Evolutionary conservation across 2,329 filamentous ascomycete species (phyloP).

Genomic region (Alternaria triticimaculans): DNA sequence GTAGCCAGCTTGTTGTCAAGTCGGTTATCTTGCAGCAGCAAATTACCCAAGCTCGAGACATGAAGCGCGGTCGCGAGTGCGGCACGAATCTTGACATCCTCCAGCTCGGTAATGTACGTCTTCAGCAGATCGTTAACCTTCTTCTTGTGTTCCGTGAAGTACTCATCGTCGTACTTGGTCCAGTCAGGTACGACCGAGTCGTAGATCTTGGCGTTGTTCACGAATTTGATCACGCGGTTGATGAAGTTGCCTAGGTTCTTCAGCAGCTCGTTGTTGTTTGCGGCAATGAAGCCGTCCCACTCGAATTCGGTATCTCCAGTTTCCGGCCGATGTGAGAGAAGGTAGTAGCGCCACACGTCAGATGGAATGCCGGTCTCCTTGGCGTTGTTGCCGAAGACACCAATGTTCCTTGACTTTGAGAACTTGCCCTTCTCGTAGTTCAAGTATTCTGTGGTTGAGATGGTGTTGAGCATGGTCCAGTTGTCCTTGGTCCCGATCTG

Average conservation of each 20-base stretch:
- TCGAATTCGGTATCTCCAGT: conserved; percentile 88
- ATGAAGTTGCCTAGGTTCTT: conserved; percentile 71
- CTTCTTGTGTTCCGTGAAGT: conserved; percentile 56
- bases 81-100: conserved; percentile 73
- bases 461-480: conserved; percentile 88
- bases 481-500: conserved; percentile 83
- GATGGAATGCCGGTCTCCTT: conserved; percentile 83
- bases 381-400: conserved; percentile 90
- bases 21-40: conserved; percentile 63
- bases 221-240: conserved; percentile 68
- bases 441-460: conserved; percentile 81
- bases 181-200: conserved; percentile 73
- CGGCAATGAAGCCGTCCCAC: conserved; percentile 81
- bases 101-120: conserved; percentile 71
- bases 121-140: conserved; percentile 72
- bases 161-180: conserved; percentile 58
- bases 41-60: conserved; percentile 67
- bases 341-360: conserved; percentile 93
- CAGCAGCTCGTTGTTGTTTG: conserved; percentile 89
- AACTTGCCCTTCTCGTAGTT: conserved; percentile 70
- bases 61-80: conserved; percentile 71
- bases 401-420: conserved; percentile 86
- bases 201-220: conserved; percentile 75
- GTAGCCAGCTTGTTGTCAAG: conserved; percentile 68
- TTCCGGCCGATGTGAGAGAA: conserved; percentile 84